These are phyloP conservation scores for Inga laurina DNA, from an alignment of 306 rosid species.

Conservation along the genomic window DNA sequence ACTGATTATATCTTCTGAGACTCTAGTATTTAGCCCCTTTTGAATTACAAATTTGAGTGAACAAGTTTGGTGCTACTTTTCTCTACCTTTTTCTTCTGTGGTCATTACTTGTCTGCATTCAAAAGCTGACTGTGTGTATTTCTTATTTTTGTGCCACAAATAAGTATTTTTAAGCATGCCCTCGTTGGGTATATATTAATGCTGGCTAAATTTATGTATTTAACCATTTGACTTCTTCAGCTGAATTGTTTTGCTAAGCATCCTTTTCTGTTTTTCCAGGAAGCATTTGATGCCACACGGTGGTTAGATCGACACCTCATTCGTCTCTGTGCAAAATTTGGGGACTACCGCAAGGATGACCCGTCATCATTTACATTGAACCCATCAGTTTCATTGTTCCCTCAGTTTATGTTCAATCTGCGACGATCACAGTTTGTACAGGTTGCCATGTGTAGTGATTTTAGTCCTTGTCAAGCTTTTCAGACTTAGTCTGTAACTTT, in stretches of 20 bases:
- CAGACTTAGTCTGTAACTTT: constrained; percentile 24
- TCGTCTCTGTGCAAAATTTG: constrained; percentile 95
- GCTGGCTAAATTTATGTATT: constrained; percentile 2
- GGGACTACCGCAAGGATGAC: constrained; percentile 97
- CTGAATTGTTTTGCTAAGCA: constrained; percentile 16
- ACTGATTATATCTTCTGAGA: neutral
- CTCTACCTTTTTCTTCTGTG: neutral
- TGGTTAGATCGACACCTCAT: constrained; percentile 96
- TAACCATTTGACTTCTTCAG: neutral
- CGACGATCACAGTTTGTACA: constrained; percentile 97
- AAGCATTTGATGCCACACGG: constrained; percentile 89
- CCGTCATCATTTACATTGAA: constrained; percentile 87
- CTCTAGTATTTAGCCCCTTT: neutral
- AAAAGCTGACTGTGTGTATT: neutral
- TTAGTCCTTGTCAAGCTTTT: constrained; percentile 13
- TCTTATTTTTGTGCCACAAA: constrained; percentile 9
- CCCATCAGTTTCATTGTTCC: constrained; percentile 84
- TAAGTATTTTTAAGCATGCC: constrained; percentile 1
- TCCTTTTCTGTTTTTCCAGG: constrained; percentile 56
- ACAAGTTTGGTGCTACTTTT: neutral
- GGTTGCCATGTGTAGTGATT: constrained; percentile 51
- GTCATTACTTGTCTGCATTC: neutral
- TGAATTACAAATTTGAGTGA: neutral
- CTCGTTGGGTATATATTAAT: constrained; percentile 8
- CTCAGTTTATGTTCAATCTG: constrained; percentile 93